Base-by-base conservation (phyloP, 2,329 filamentous ascomycete genomes). In the Apiospora phragmitis region DNA sequence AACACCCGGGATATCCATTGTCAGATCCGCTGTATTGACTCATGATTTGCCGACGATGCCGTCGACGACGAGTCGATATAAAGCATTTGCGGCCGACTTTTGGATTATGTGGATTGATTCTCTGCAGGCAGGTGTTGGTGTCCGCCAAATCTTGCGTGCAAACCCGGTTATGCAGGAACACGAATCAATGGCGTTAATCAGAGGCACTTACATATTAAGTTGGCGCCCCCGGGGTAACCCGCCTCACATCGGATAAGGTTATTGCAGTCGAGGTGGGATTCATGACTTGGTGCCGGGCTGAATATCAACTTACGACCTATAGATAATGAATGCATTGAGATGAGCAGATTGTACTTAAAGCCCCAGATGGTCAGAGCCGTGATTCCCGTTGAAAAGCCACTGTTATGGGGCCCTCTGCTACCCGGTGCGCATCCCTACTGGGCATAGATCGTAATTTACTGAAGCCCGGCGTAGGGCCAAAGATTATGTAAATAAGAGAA, bases 121-220 rank as follows among this genome's bases (percentile, higher is more conserved):
- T 62, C 51, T 26, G 26, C 26, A 21, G 51, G 47, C 47, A 26
- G 51, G 11, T 43, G 42, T 43, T 5, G 42, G 38, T 11, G 38
- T 41, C 42, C 26, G 51, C 55, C 55, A 38, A 38, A 62, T n/a
- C 21, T 38, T 62, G 55, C 24, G 65, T 43, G 42, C 41, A 45
- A 45, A n/a, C 65, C 65, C 65, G 65, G 65, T 43, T 67, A 42
- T 67, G 65, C 65, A 67, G 42, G 65, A 43, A 67, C 65, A 43
- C 65, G 65, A 67, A 24, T 67, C 65, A 67, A 67, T n/a, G 55
- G 55, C 55, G 55, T 62, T 62, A 38, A 62, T 62, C 55, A 9
- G 55, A 62, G 55, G 29, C 55, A 12, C 55, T 3, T 38, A n/a
- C n/a, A n/a, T n/a, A n/a, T n/a, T n/a, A n/a, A n/a, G 32, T 62